Base-by-base conservation (phyloP, 1,284 basidiomycete genomes). In the Boletus semigastroideus region DNA sequence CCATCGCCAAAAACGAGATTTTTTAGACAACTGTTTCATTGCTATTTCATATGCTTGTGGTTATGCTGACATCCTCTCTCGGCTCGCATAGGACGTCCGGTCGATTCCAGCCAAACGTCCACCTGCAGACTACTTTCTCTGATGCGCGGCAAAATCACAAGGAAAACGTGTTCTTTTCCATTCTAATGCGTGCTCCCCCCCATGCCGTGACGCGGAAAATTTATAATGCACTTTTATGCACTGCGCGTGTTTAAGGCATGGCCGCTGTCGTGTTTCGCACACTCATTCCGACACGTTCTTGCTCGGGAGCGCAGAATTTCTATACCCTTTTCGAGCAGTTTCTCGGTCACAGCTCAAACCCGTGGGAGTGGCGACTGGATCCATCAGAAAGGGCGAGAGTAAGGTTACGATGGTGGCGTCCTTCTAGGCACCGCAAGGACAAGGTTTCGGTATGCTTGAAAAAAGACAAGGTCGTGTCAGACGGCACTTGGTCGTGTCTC, bases 71-170 rank as follows among this genome's bases (percentile, higher is more conserved):
- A 22, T n/a, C n/a, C 22, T 22, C 34, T 4, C 28, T 42, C 31
- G 49, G 42, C 41, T 46, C 39, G 3, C 25, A 31, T 46, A 92
- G 81, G 92, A 94, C 57, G 87, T 92, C n/a, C 82, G 85, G 59
- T 89, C 88, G 36, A 86, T 92, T 69, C 92, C 92, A 36, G 86
- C 90, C 46, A 94, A 94, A 74, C 80, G 92, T 25, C 92, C 92
- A n/a, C 86, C 89, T 31, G 85, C 90, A 43, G 89, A 92, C 68
- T 92, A 92, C 64, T 92, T 90, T 68, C 71, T 90, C 42, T 90
- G 40, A 70, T 41, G 22, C 30, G 34, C 36, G n/a, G 33, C 28
- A n/a, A 38, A 45, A 58, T 17, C 25, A 46, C 49, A 51, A 19
- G 38, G 36, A 46, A n/a, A 49, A 55, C 45, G 52, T 52, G 55